A percentile compares a stretch with the other conserved stretches of the same genome.
Evolutionary conservation across 345 rosid species (phyloP).

Genomic region (Mallotus nudiflorus): DNA sequence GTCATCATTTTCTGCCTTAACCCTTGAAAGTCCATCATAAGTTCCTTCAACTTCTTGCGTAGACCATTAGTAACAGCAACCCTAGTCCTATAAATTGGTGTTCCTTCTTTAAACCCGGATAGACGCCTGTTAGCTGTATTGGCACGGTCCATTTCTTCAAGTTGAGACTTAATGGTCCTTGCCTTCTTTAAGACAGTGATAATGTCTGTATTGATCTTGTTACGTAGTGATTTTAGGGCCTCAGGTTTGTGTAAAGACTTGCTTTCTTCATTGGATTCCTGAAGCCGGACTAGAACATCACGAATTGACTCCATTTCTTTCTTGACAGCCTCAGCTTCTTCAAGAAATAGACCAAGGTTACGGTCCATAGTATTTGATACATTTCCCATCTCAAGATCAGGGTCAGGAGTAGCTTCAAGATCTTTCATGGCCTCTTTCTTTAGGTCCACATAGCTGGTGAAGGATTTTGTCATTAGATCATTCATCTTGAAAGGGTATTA

Average conservation of each 20-base stretch:
- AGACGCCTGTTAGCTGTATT: constrained; percentile 74
- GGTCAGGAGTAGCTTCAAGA: constrained; percentile 75
- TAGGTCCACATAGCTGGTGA: constrained; percentile 83
- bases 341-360: constrained; percentile 75
- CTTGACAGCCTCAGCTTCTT: constrained; percentile 90
- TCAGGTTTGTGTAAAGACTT: constrained; percentile 78
- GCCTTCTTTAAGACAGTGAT: constrained; percentile 65
- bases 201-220: constrained; percentile 70
- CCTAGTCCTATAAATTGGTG: constrained; percentile 73
- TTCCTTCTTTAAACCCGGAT: constrained; percentile 78
- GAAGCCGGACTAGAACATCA: constrained; percentile 57
- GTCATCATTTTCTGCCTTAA: constrained; percentile 87
- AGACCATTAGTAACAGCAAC: constrained; percentile 77
- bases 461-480: constrained; percentile 95
- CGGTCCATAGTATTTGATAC: constrained; percentile 49
- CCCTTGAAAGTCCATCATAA: constrained; percentile 97
- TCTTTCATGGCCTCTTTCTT: constrained; percentile 94
- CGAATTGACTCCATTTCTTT: constrained; percentile 72
- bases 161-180: constrained; percentile 53
- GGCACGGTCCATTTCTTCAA: constrained; percentile 88
- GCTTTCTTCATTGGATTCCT: constrained; percentile 74
- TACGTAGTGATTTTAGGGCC: constrained; percentile 58
- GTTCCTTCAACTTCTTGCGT: constrained; percentile 74
- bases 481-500: constrained; percentile 54
- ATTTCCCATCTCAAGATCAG: constrained; percentile 61